Base-by-base conservation (phyloP, 2,329 filamentous ascomycete genomes). In the Alternaria solani region DNA sequence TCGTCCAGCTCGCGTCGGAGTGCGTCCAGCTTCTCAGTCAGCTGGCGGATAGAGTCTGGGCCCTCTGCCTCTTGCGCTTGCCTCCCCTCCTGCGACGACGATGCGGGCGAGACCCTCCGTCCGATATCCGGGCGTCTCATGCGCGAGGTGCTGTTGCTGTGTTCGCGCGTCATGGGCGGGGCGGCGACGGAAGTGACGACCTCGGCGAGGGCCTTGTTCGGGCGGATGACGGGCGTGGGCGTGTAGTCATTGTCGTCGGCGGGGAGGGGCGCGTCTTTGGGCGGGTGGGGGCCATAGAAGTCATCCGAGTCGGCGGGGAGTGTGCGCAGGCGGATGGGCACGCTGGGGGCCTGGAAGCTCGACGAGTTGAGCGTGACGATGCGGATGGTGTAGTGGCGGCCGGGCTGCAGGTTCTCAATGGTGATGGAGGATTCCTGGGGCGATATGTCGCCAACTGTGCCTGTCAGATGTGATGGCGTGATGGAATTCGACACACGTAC, bases 341-440 rank as follows among this genome's bases (percentile, higher is more conserved):
- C 86, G 77, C 95, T 97, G 38, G 92, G 91, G 0, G 94, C 93
- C 74, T 96, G 93, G 72, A 98, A 98, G 78, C 95, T 96, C 68
- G 94, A 93, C 30, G 90, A 88, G 49, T 94, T 96, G 55, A 97
- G 91, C 39, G 94, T 93, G 68, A 97, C 91, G 55, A 98, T 92
- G 61, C 94, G 90, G 28, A 99, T 89, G 66, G 96, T 96, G 80
- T 98, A 98, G 72, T 94, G 96, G 71, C 92, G 91, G 66, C 91
- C 89, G 0, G 95, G 93, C 70, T 91, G 89, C 7, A 99, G 84
- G 39, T 94, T 93, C 32, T 91, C 93, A 56, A 99, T 93, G 46
- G 92, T 94, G 54, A 97, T 93, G n/a, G 93, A 91, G 0, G 91
- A 93, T 76, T 96, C 93, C 67, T 88, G 86, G 69, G 89, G 88